Percentiles rank a stretch among this genome's conserved stretches.
These are phyloP conservation scores for Prunus mongolica DNA, from an alignment of 306 rosid species.

Conservation along the genomic window DNA sequence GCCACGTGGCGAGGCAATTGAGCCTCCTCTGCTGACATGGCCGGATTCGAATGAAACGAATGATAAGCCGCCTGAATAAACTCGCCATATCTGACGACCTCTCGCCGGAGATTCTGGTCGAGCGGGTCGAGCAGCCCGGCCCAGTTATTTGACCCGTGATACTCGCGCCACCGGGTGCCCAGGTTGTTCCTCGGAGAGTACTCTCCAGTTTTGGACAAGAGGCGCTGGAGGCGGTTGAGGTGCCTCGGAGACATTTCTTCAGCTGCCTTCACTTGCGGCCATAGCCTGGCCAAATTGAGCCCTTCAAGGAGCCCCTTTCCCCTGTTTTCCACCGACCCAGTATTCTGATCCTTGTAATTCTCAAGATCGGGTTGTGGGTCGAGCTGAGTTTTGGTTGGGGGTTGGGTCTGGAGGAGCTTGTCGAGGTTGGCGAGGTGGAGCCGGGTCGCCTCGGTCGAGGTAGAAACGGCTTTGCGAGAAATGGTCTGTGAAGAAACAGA, in stretches of 20 bases:
- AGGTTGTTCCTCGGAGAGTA: constrained; percentile 72
- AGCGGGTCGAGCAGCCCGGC: constrained; percentile 79
- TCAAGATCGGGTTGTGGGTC: constrained; percentile 10
- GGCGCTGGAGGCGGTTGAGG: constrained; percentile 53
- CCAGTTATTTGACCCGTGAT: constrained; percentile 80
- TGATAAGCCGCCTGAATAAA: constrained; percentile 85
- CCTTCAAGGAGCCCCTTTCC: constrained; percentile 46
- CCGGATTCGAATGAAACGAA: constrained; percentile 64
- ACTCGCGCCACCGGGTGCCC: constrained; percentile 65
- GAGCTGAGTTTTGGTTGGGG: constrained; percentile 10
- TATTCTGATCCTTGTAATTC: not conserved
- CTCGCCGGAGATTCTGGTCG: constrained; percentile 92
- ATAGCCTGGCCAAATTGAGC: constrained; percentile 46
- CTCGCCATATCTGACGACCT: constrained; percentile 82
- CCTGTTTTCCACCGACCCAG: constrained; percentile 24
- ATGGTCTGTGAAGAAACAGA: not conserved
- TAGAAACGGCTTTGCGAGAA: not conserved
- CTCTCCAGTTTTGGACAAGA: constrained; percentile 62
- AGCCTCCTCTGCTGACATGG: constrained; percentile 52
- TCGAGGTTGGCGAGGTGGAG: constrained; percentile 71
- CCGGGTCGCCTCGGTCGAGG: constrained; percentile 29
- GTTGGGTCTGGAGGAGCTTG: constrained; percentile 49
- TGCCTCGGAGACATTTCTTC: constrained; percentile 90
- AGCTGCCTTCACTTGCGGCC: constrained; percentile 64
- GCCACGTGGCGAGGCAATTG: constrained; percentile 47